Base-by-base conservation (phyloP, 139 green algal species). In the Tetraselmis chui region DNA sequence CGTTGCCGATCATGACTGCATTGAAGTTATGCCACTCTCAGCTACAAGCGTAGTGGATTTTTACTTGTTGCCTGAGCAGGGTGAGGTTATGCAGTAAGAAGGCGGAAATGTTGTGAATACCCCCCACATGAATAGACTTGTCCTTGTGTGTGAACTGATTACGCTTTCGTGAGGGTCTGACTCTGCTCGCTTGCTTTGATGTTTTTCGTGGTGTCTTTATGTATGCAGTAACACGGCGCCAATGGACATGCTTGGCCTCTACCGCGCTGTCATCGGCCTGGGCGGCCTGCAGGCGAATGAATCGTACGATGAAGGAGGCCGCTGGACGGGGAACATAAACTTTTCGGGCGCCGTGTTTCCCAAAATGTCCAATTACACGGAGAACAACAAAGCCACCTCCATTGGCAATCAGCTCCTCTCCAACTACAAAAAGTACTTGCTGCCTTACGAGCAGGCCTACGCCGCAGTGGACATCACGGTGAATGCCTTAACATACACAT, bases 361-460 rank as follows among this genome's bases (percentile, higher is more conserved):
- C n/a, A 78, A 77, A 23, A 79, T 92, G 82, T 31, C 25, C 27
- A 92, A 92, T 78, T 90, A 81, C 80, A 90, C 87, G 5, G n/a
- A 26, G 23, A 83, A 87, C 31, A 83, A 90, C 74, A 80, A 84
- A 1, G 89, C 89, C 1, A 90, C 86, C 0, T 85, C 67, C 28
- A 80, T 92, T 1, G 89, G 89, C 77, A 89, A 87, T 74, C 86
- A 90, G 79, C 85, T 92, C 45, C 83, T 89, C 2, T 83, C 76
- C 81, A 90, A 90, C 78, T 92, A 92, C 83, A 81, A 82, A 2
- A 90, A 90, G 83, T 92, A 84, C 67, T 77, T 89, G 80, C 29
- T 80, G 23, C 59, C 58, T 0, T 89, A 89, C 59, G 85, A 89
- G 78, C 30, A 75, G 28, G 80, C 76, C 11, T 78, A 83, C 31